phyloP scores from a whole-genome alignment of 2,329 filamentous ascomycete genomes.

The Aspergillus ibericus region DNA sequence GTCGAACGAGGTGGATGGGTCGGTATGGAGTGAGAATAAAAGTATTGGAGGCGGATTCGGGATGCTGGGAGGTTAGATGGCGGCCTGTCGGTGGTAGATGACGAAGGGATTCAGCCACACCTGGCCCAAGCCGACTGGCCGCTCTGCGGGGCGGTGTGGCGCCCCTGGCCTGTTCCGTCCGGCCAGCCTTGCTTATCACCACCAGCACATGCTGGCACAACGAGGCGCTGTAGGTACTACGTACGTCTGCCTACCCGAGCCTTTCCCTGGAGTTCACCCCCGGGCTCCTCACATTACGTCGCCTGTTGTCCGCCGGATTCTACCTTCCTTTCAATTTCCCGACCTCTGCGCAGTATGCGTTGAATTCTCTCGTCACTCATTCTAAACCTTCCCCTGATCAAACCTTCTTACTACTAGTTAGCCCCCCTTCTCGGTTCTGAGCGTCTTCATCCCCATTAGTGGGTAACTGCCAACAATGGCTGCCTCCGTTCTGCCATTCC shows the following conservation, averaged over 20 bases:
- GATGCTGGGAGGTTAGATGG: conserved; percentile 21
- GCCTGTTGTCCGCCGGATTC: neutral
- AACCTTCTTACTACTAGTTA: conserved; percentile 2
- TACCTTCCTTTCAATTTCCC: conserved; percentile 11
- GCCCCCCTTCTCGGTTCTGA: conserved; percentile 6
- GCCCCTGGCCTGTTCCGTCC: conserved; percentile 8
- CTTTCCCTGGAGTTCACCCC: conserved; percentile 8
- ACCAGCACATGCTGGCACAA: conserved; percentile 9
- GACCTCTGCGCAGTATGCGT: conserved; percentile 13
- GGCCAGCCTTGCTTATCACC: conserved; percentile 7
- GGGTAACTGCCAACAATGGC: conserved; percentile 30
- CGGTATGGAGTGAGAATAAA: conserved; percentile 18
- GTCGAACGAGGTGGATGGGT: conserved; percentile 5
- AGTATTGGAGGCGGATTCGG: conserved; percentile 24
- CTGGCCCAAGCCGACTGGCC: conserved; percentile 18
- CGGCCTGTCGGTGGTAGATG: conserved; percentile 28
- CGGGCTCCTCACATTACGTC: conserved; percentile 2
- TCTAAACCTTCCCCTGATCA: conserved; percentile 4
- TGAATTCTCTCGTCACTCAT: conserved; percentile 10
- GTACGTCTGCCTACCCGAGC: neutral
- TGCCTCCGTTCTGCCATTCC: conserved; percentile 64
- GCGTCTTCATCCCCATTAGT: conserved; percentile 31
- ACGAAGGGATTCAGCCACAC: conserved; percentile 37
- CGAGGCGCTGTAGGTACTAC: neutral
- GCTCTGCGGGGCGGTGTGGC: conserved; percentile 18